Base-by-base conservation (phyloP, 176 grass and related monocot genomes). In the Oryza meridionalis region DNA sequence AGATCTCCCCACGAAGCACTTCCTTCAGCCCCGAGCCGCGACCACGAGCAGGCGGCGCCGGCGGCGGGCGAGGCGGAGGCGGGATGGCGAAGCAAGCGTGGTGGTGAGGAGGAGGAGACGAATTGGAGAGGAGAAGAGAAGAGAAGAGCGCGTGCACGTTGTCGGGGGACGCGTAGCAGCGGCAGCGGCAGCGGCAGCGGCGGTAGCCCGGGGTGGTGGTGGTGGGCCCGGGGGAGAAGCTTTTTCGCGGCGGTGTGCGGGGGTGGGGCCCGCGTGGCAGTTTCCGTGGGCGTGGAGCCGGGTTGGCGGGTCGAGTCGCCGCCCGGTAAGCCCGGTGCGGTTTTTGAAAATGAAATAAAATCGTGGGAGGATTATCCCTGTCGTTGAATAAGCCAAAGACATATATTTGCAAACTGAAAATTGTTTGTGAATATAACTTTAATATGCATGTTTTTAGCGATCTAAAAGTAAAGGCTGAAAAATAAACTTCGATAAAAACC, bases 111-210 rank as follows among this genome's bases (percentile, higher is more conserved):
- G 19, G 5, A 5, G 21, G 24, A 49, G 8, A 67, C 17, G 83
- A 62, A 49, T 16, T 61, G 16, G 4, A 29, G 61, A 22, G 0
- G 12, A 40, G 38, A 4, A 11, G 42, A 37, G 35, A 37, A 6
- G 35, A 37, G 35, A 37, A 37, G 42, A 43, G 43, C 7, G 5
- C 5, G 16, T 27, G 43, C 46, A 58, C 16, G 19, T 58, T 0
- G 24, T 43, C n/a, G 80, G 50, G 50, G 84, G 83, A 70, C 69
- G 84, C 88, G 40, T 83, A 90, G 84, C 88, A 83, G 46, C 73
- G 3, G 22, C 46, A n/a, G 4, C 61, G 6, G 32, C 1, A 11
- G 35, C 38, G 1, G 38, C 44, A 65, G 35, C 29, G 29, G 29
- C 2, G 27, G 27, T 29, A 29, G 27, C 27, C 27, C 27, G 27